Evolutionary conservation across 2,329 filamentous ascomycete genomes (phyloP), one percentile per base, ranked within the genome.

Genomic region (Nemania sp.): DNA sequence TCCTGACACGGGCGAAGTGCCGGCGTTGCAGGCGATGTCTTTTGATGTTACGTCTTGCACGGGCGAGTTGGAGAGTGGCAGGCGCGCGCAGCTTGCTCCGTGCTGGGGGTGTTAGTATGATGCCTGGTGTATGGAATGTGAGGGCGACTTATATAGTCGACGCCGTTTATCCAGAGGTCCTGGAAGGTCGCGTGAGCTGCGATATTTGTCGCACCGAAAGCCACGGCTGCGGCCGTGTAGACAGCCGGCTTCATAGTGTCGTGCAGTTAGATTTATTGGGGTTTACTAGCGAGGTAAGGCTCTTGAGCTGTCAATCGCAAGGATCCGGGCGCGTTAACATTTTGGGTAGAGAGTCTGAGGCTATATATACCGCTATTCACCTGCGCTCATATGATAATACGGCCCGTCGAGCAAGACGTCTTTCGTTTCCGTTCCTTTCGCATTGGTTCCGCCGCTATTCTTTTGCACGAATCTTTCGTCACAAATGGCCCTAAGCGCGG

Each of bases 131-230:
- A 8, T 3, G 5, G 4, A 47, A 3, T 7, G 7, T 13, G 29
- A 26, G 47, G 56, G 65, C 2, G 41, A 71, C 73, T 75, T 74
- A 76, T 75, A 72, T 73, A 72, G 65, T 81, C 84, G 15, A 81
- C 78, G 5, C 81, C 83, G 62, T 84, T 79, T 22, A 85, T 79
- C 83, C 83, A 86, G 41, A 86, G 78, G 41, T 85, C 77, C 70
- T 87, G 85, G 78, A 86, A 87, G 45, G 81, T 84, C 55, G 86
- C 83, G 66, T 88, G 86, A 47, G 80, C 81, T 51, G 81, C 74
- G 10, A 80, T 82, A 20, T 79, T 69, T 13, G 75, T 74, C 7
- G 78, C 80, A 47, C 77, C 76, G 24, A 83, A 64, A 20, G 77
- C 79, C 20, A 76, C 73, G 10, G 79, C 62, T 15, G 75, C 71